phyloP scores from a whole-genome alignment of 495 filamentous ascomycete genomes.

The Rhypophila decipiens region DNA sequence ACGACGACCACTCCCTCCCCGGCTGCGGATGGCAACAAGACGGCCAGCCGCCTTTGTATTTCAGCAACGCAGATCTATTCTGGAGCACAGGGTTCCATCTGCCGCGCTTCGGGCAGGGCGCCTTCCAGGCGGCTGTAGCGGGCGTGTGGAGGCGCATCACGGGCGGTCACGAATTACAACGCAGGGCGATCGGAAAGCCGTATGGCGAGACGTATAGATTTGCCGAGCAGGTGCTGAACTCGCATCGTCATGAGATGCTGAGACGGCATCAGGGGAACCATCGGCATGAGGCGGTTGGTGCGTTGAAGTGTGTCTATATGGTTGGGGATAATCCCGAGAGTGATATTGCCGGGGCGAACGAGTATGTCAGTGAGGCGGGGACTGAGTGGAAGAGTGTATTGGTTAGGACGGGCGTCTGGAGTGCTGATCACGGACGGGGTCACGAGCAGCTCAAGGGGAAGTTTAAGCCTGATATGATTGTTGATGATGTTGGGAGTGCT shows the following conservation, averaged over 20 bases:
- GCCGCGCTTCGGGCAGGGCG: slow-evolving; percentile 90
- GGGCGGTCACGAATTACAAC: slow-evolving; percentile 52
- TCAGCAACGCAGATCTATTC: slow-evolving; percentile 79
- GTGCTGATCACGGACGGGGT: slow-evolving; percentile 37
- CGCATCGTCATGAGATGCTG: slow-evolving; percentile 48
- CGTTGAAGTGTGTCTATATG: slow-evolving; percentile 77
- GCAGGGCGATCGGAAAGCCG: slow-evolving; percentile 80
- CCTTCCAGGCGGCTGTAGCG: slow-evolving; percentile 73
- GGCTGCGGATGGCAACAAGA: slow-evolving; percentile 71
- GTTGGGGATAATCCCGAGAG: slow-evolving; percentile 94
- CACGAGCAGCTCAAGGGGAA: slow-evolving; percentile 18
- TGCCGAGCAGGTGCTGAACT: slow-evolving; percentile 65
- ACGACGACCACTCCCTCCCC: slow-evolving; percentile 56
- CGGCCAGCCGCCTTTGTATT: slow-evolving; percentile 74
- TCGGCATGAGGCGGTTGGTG: slow-evolving; percentile 14
- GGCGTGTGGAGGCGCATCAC: slow-evolving; percentile 74
- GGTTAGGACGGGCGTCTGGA: slow-evolving; percentile 79
- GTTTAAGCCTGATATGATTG: slow-evolving; percentile 48
- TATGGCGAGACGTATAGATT: slow-evolving; percentile 68
- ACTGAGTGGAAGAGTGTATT: slow-evolving; percentile 76
- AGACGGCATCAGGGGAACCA: slow-evolving; percentile 21
- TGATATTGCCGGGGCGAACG: slow-evolving; percentile 87
- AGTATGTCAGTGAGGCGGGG: slow-evolving; percentile 55
- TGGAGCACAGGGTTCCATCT: slow-evolving; percentile 80
- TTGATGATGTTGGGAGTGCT: slow-evolving; percentile 52